Evolutionary conservation across 139 green algal genomes (phyloP).

Genomic region (Picochlorum sp.): DNA sequence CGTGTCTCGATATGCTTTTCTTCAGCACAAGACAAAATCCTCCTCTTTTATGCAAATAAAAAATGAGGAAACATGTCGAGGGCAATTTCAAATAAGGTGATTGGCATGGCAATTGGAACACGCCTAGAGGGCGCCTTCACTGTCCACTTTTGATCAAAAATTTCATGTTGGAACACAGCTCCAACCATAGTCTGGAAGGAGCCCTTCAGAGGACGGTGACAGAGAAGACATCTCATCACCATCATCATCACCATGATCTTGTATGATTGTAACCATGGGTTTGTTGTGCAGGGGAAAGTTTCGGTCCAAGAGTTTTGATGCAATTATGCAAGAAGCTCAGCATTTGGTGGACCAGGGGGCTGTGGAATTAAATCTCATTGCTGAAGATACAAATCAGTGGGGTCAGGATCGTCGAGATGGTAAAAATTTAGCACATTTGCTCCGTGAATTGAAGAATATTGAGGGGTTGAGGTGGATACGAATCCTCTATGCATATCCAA

Average conservation of each 20-base stretch:
- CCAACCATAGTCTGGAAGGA: too few relatives aligned
- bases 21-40: too few relatives aligned
- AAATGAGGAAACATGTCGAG: too few relatives aligned
- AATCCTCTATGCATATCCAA: constrained; percentile 83
- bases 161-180: too few relatives aligned
- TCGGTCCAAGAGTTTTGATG: constrained; percentile 65
- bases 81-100: too few relatives aligned
- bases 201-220: neutral
- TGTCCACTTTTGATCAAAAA: too few relatives aligned
- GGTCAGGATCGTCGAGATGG: constrained; percentile 65
- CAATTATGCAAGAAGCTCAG: constrained; percentile 63
- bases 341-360: constrained; percentile 57
- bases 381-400: constrained; percentile 81
- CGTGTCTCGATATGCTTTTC: too few relatives aligned
- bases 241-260: neutral
- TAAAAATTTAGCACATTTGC: constrained; percentile 57
- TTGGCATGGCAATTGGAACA: too few relatives aligned
- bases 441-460: constrained; percentile 61
- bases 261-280: neutral
- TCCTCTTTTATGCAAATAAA: too few relatives aligned
- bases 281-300: constrained; percentile 64
- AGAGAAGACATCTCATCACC: neutral
- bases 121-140: too few relatives aligned
- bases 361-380: constrained; percentile 82
- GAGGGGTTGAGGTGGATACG: constrained; percentile 74